Base-by-base conservation (phyloP, 805 yeast genomes). In the Zygosaccharomyces kombuchaensis region DNA sequence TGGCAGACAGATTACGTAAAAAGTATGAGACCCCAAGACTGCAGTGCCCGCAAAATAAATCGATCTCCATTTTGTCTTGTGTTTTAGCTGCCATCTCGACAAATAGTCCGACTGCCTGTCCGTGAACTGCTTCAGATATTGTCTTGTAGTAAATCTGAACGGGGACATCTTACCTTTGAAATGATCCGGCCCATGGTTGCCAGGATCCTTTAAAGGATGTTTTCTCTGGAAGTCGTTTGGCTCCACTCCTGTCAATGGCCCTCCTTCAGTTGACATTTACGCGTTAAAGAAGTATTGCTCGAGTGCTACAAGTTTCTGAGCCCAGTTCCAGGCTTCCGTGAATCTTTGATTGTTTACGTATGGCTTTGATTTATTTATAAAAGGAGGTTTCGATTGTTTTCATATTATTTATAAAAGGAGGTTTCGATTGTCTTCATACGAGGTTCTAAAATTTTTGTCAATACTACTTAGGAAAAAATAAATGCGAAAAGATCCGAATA, bases 11-110 rank as follows among this genome's bases (percentile, higher is more conserved):
- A 91, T 63, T 40, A 93, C 95, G 63, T 91, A 91, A 62, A 93
- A 93, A 0, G 96, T 87, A 66, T 91, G 99, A 4, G 95, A 79
- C 0, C 96, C 99, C 51, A 93, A 71, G 56, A 84, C 82, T 13
- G 98, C 96, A 2, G 95, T 78, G 72, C 87, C 80, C 7, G 95
- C 84, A 66, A 91, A 91, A 58, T 84, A 93, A 21, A 72, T 58
- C 66, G 90, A 97, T 42, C 82, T 65, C 13, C 63, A 40, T 1
- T 79, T 72, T 31, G 66, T 62, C 46, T 95, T 71, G 9, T 71
- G 57, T 4, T 47, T 38, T 3, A 56, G 43, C 68, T 91, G 99
- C 47, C 87, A 66, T 3, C 53, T 53, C 8, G 74, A 70, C n/a
- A 91, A 63, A 1, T 75, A 47, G 1, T 71, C 75, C 0, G 95